A percentile compares a stretch with the other conserved stretches of the same genome.
Evolutionary conservation across 306 rosid genomes (phyloP).

Genomic region (Trifolium dubium): DNA sequence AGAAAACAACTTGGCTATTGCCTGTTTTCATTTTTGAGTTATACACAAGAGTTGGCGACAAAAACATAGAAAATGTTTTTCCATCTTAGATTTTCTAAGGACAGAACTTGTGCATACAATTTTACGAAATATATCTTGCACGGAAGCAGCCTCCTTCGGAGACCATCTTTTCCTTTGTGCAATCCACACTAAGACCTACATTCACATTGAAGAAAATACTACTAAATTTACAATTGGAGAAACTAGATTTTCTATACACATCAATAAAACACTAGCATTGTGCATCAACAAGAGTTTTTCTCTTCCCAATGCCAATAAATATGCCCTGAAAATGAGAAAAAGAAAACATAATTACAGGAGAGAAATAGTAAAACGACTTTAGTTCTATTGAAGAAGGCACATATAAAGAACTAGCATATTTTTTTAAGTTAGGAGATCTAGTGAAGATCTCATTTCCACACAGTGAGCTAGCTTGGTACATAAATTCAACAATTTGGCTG

Average conservation of each 20-base stretch:
- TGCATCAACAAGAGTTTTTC: background rate
- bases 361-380: slow-evolving; percentile 1
- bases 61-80: background rate
- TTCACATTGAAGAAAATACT: slow-evolving; percentile 26
- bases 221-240: slow-evolving; percentile 36
- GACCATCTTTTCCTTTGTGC: slow-evolving; percentile 26
- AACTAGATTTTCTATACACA: slow-evolving; percentile 40
- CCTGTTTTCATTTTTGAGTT: background rate
- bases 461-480: background rate
- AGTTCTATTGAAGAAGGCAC: slow-evolving; percentile 21
- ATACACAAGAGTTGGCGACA: slow-evolving; percentile 18
- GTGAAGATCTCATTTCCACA: background rate
- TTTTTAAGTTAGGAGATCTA: slow-evolving; percentile 2
- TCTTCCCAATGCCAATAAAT: slow-evolving; percentile 32
- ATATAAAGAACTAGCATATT: background rate
- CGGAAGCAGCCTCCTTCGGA: slow-evolving; percentile 42
- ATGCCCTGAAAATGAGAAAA: slow-evolving; percentile 39
- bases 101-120: slow-evolving; percentile 11
- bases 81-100: slow-evolving; percentile 3
- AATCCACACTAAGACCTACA: slow-evolving; percentile 10
- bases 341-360: slow-evolving; percentile 28
- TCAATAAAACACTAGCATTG: slow-evolving; percentile 7
- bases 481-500: slow-evolving; percentile 23
- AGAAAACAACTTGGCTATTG: background rate
- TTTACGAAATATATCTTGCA: slow-evolving; percentile 17